These are phyloP conservation scores for Viola pubescens DNA, from an alignment of 441 rosid species.

Conservation along the genomic window DNA sequence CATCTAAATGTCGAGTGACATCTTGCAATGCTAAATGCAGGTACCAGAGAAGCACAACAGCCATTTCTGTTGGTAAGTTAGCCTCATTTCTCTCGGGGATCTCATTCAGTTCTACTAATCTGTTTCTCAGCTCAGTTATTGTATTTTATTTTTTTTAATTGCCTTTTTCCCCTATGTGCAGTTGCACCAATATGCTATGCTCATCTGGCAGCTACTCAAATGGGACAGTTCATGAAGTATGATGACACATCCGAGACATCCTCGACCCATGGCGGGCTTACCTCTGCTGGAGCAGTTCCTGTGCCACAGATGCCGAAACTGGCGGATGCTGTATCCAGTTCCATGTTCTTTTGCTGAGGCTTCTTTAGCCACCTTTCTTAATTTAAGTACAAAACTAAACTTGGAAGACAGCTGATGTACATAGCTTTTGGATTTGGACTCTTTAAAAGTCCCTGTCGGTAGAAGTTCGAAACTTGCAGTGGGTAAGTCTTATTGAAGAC, in stretches of 20 bases:
- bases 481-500: neutral
- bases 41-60: constrained; percentile 58
- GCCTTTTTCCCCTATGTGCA: constrained; percentile 12
- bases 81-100: neutral
- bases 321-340: constrained; percentile 44
- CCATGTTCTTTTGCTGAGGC: constrained; percentile 70
- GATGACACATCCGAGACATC: constrained; percentile 64
- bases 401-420: neutral
- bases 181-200: constrained; percentile 86
- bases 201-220: constrained; percentile 69
- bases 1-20: neutral
- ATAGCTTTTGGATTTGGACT: neutral
- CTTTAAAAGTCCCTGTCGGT: too few species aligned
- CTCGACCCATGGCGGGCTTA: constrained; percentile 59
- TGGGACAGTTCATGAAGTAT: constrained; percentile 67
- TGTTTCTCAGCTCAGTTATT: neutral
- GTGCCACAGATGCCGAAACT: constrained; percentile 60
- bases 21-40: constrained; percentile 22
- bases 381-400: neutral
- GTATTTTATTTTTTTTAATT: neutral
- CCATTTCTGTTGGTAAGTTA: constrained; percentile 46
- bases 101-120: neutral
- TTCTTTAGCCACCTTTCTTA: neutral
- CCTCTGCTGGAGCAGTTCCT: constrained; percentile 45
- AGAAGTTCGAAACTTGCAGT: neutral